A percentile compares a stretch with the other conserved stretches of the same genome.
Conservation (phyloP, 305 asterid genomes). For the Fraxinus baroniana region DNA sequence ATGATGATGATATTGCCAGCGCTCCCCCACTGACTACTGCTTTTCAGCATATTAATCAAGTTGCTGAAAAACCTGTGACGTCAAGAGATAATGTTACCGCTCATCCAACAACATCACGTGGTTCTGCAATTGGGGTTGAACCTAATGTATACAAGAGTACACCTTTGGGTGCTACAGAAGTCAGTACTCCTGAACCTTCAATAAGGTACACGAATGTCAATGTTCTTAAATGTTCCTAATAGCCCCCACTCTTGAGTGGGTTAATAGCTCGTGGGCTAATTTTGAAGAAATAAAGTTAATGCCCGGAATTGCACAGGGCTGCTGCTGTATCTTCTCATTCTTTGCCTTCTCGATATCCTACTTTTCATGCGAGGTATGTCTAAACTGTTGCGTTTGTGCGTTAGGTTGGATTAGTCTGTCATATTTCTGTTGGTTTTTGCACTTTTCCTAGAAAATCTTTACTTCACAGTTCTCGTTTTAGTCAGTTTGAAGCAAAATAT, state of each 20-base stretch:
- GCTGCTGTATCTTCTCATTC: slow-evolving; percentile 50
- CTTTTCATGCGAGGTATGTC: slow-evolving; percentile 81
- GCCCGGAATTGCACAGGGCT: slow-evolving; percentile 48
- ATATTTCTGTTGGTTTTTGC: not conserved
- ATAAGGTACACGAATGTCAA: slow-evolving; percentile 44
- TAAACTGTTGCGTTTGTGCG: not conserved
- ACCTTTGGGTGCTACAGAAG: slow-evolving; percentile 27
- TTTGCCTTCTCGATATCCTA: slow-evolving; percentile 65
- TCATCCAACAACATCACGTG: slow-evolving; percentile 31
- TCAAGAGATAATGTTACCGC: slow-evolving; percentile 34
- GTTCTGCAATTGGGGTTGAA: slow-evolving; percentile 37
- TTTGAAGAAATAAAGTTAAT: slow-evolving; percentile 16
- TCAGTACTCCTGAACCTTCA: slow-evolving; percentile 38
- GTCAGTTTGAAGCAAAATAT: slow-evolving; percentile 6
- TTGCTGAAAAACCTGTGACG: slow-evolving; percentile 33
- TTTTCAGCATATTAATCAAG: slow-evolving; percentile 31
- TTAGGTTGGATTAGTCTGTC: slow-evolving; percentile 1
- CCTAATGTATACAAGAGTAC: slow-evolving; percentile 28
- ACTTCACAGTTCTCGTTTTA: not conserved
- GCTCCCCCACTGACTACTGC: slow-evolving; percentile 69
- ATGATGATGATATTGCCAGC: slow-evolving; percentile 58
- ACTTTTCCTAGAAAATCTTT: not conserved
- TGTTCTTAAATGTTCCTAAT: slow-evolving; percentile 3
- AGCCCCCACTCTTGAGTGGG: not conserved
- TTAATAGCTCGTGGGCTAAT: not conserved